These are phyloP conservation scores for Candida khao-thaluensis DNA, from an alignment of 805 yeast species.

Conservation along the genomic window DNA sequence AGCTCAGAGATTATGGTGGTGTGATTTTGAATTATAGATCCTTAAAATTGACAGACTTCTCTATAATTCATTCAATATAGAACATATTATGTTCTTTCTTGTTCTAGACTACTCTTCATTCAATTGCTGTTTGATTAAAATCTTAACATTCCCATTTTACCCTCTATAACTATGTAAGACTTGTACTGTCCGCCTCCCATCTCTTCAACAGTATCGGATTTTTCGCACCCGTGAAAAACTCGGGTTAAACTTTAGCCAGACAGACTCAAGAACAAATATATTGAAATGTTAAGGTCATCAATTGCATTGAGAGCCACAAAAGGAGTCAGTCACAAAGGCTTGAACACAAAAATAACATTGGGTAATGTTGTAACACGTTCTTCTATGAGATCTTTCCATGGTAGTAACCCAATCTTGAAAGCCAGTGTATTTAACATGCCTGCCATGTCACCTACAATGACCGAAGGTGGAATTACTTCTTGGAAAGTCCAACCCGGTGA, in stretches of 20 bases:
- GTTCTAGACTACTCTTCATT: too few relatives aligned
- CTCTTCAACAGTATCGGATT: constrained; percentile 6
- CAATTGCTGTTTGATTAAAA: too few relatives aligned
- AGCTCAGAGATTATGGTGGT: too few relatives aligned
- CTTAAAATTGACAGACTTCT: too few relatives aligned
- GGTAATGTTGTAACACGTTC: neutral
- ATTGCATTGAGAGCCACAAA: constrained; percentile 1
- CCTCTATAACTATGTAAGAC: too few relatives aligned
- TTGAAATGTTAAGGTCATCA: constrained; percentile 7
- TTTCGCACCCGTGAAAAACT: constrained; percentile 8
- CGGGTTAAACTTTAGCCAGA: constrained; percentile 6
- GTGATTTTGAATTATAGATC: too few relatives aligned
- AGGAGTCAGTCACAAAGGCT: neutral
- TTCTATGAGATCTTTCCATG: constrained; percentile 4
- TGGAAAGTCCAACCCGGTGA: constrained; percentile 84
- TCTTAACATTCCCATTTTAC: too few relatives aligned
- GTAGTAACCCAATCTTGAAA: constrained; percentile 17
- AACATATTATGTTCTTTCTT: too few relatives aligned
- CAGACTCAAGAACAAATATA: constrained; percentile 1
- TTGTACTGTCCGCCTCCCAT: too few relatives aligned
- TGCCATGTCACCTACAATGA: constrained; percentile 99
- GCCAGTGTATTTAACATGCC: constrained; percentile 80
- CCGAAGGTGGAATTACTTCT: constrained; percentile 84
- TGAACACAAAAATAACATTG: neutral
- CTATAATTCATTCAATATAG: too few relatives aligned